Conservation (phyloP, 441 rosid genomes). For the Populus tomentosa region DNA sequence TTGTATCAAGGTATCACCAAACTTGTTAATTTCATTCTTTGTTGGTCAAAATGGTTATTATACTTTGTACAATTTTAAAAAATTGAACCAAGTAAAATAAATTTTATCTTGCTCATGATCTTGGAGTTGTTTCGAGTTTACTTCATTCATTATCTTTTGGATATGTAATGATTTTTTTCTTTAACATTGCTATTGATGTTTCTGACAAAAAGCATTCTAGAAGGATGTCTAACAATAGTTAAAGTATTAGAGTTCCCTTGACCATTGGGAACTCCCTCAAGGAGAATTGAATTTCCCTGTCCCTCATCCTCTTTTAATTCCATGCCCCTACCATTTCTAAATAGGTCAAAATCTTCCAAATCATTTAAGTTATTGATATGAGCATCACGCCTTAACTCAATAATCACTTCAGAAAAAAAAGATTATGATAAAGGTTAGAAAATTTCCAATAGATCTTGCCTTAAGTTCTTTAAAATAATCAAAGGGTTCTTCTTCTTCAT, state of each 20-base stretch:
- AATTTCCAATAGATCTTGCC: constrained; percentile 71
- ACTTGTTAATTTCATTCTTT: too few species aligned
- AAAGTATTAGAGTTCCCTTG: constrained; percentile 30
- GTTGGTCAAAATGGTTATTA: too few species aligned
- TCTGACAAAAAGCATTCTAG: constrained; percentile 59
- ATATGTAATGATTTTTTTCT: constrained; percentile 14
- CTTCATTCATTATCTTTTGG: too few species aligned
- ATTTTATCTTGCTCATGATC: too few species aligned
- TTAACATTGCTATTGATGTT: constrained; percentile 55
- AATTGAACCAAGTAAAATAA: too few species aligned
- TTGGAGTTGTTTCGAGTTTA: too few species aligned
- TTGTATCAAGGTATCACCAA: too few species aligned
- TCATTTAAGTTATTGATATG: constrained; percentile 27
- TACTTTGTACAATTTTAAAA: too few species aligned
- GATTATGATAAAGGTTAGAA: constrained; percentile 53
- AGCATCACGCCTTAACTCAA: constrained; percentile 30
- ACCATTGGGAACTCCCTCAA: constrained; percentile 2
- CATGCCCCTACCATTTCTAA: constrained; percentile 51
- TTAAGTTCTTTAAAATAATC: constrained; percentile 68
- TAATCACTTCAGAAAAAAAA: constrained; percentile 53
- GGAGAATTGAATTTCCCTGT: constrained; percentile 27
- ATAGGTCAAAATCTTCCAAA: constrained; percentile 29
- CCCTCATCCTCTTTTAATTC: constrained; percentile 51
- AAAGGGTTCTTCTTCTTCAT: constrained; percentile 42
- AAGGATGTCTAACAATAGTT: constrained; percentile 42